Evolutionary conservation across 345 rosid species (phyloP), one percentile per base, ranked within the genome.

Genomic region (Noccaea bulbosa): DNA sequence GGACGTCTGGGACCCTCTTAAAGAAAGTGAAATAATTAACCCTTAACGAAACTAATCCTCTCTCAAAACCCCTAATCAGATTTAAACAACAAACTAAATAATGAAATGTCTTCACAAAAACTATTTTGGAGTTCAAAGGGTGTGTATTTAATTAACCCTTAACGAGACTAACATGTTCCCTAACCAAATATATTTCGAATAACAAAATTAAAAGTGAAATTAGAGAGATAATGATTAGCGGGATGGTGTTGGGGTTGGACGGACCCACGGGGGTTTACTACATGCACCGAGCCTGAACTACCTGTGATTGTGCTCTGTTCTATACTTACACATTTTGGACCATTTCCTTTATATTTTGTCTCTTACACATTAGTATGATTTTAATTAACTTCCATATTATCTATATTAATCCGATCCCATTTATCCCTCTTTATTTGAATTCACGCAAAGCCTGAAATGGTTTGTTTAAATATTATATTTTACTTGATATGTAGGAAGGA

Each of bases 221-320:
- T 59, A 74, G 49, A 67, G 17, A 43, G 45, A 61, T 51, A 24
- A 67, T 74, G 63, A 67, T 59, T 51, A 74, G 72, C 3, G 68
- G 67, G 55, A 35, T 48, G 68, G 73, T 67, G 17, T 10, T 11
- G 56, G 54, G 35, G 35, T 34, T 35, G 73, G 20, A 57, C 61
- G 62, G 62, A 24, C 55, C 67, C 62, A 51, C 55, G 34, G 5
- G 5, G 49, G 55, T 22, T 43, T 57, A 74, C 69, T 67, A 74
- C 50, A 53, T 11, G 73, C 78, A 74, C 69, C 56, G 69, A 69
- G 46, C 63, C 78, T 60, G 69, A 59, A 74, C 62, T 74, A 74
- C 67, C 68, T 74, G 69, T 67, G 68, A 74, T 67, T 74, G 73
- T 73, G 72, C 62, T 67, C 78, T 74, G 73, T 74, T 74, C 73